Percentiles rank a stretch among this genome's conserved stretches.
phyloP scores from a whole-genome alignment of 169 alveolate species.

The Eimeria brunetti region DNA sequence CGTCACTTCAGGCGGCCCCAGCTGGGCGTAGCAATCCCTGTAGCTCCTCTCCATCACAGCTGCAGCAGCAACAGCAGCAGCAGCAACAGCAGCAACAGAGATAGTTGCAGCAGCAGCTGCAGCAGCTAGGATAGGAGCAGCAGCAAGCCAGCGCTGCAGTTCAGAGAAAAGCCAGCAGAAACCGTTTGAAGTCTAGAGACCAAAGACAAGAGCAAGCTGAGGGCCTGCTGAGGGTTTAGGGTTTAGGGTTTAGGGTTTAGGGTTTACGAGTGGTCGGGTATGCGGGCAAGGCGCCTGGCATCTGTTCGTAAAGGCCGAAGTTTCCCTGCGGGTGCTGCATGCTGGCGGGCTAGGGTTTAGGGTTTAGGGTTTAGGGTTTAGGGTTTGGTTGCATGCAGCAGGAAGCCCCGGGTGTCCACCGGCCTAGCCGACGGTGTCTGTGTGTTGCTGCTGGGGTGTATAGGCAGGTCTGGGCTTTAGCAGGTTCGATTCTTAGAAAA shows the following conservation, averaged over 20 bases:
- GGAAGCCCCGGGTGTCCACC: too few species aligned
- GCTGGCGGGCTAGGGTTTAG: neutral
- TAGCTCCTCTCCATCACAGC: neutral
- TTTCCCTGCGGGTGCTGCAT: neutral
- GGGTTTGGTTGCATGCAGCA: too few species aligned
- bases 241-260: slow-evolving; percentile 21
- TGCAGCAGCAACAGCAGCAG: slow-evolving; percentile 1
- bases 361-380: slow-evolving; percentile 5
- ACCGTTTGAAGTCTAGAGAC: neutral
- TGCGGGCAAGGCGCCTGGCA: neutral
- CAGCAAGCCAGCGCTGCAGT: neutral
- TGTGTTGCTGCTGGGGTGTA: too few species aligned
- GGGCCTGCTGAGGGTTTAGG: too few species aligned
- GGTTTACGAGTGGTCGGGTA: neutral
- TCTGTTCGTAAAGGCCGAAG: neutral
- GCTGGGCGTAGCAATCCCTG: neutral
- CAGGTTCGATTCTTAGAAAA: too few species aligned
- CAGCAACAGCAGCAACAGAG: neutral
- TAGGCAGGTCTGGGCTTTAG: too few species aligned
- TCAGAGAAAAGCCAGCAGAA: neutral
- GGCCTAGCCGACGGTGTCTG: neutral
- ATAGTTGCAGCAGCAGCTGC: neutral
- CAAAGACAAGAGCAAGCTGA: neutral
- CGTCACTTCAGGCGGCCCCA: neutral
- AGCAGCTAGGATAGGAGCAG: neutral